phyloP scores from a whole-genome alignment of 2,329 filamentous ascomycete genomes.

The Sclerotinia nivalis region DNA sequence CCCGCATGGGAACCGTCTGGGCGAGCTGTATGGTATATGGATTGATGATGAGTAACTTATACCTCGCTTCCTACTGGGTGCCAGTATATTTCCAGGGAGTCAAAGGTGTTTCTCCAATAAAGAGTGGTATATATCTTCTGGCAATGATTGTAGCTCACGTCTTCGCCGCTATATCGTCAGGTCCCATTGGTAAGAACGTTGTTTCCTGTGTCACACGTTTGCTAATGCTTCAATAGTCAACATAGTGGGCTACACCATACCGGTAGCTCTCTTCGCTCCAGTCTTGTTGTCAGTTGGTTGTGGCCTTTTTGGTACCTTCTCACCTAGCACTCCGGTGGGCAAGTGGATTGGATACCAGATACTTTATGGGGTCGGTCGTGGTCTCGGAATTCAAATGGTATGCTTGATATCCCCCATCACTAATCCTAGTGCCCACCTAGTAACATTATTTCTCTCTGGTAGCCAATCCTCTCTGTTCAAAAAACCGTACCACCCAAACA shows the following conservation, averaged over 20 bases:
- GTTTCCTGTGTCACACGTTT: not conserved
- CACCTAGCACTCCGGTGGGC: constrained; percentile 26
- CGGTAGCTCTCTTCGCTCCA: constrained; percentile 29
- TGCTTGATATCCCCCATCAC: not conserved
- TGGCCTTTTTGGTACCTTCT: constrained; percentile 42
- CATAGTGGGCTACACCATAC: constrained; percentile 39
- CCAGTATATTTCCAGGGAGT: constrained; percentile 54
- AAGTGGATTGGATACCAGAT: constrained; percentile 38
- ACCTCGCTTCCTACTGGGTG: constrained; percentile 46
- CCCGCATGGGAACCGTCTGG: constrained; percentile 29
- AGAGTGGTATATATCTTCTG: constrained; percentile 45
- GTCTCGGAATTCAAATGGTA: constrained; percentile 34
- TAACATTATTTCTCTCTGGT: not conserved
- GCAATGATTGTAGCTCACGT: constrained; percentile 43
- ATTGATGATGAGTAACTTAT: not conserved
- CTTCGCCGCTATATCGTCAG: not conserved
- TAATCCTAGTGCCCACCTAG: not conserved
- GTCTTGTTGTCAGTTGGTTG: constrained; percentile 38
- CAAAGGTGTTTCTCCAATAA: constrained; percentile 41
- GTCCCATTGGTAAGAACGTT: not conserved
- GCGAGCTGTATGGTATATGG: not conserved
- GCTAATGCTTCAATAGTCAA: constrained; percentile 23
- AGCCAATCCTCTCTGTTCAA: not conserved
- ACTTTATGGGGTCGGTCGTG: constrained; percentile 34
- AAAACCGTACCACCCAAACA: not conserved